These are phyloP conservation scores for Oryza rufipogon DNA, from an alignment of 176 grass and related monocot species.

Conservation along the genomic window DNA sequence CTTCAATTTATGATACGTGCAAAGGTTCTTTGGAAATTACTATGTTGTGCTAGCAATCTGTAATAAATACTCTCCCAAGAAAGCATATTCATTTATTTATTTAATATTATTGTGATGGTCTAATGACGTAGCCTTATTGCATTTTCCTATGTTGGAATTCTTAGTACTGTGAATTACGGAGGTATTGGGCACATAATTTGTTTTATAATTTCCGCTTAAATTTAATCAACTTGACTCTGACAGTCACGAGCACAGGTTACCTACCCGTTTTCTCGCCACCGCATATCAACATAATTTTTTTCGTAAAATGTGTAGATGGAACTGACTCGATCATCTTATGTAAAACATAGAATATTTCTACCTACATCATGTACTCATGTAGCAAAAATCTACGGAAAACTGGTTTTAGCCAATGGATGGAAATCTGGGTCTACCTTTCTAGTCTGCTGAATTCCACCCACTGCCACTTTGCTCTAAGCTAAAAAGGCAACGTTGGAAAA, in stretches of 20 bases:
- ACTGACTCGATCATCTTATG: background rate
- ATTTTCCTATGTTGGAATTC: background rate
- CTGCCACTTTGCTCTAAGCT: no score
- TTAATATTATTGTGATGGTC: background rate
- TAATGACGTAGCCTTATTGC: background rate
- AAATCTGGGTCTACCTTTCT: background rate
- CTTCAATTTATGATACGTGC: background rate
- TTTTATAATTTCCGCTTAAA: background rate
- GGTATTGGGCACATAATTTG: background rate
- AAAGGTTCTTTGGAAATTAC: background rate
- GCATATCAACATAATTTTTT: background rate
- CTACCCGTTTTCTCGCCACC: no score
- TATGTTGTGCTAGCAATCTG: background rate
- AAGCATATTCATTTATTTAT: no score
- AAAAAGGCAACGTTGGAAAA: no score
- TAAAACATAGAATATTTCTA: background rate
- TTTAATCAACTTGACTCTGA: background rate
- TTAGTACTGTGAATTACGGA: background rate
- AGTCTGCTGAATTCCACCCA: no score
- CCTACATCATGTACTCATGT: background rate
- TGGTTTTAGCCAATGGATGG: background rate
- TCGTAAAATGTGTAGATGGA: background rate
- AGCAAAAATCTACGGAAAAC: background rate
- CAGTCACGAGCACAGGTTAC: background rate
- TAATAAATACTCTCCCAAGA: no score